Percentiles rank a stretch among this genome's conserved stretches.
Evolutionary conservation across 371 early-diverging fungal species (phyloP).

Genomic region (Capniomyces stellatus): DNA sequence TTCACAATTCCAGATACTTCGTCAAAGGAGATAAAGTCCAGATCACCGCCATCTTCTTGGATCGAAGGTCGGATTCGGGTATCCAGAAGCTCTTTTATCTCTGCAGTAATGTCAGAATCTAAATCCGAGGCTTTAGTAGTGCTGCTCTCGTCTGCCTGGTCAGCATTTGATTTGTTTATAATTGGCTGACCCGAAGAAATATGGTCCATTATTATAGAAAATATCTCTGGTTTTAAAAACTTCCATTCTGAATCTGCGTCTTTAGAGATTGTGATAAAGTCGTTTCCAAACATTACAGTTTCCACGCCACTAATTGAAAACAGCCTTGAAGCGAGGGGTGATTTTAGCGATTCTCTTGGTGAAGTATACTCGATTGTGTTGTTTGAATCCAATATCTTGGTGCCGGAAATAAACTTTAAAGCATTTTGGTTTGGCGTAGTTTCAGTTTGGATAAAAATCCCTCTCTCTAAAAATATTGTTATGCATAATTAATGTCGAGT

Average conservation of each 20-base stretch:
- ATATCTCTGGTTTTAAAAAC: slow-evolving; percentile 87
- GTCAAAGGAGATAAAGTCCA: slow-evolving; percentile 78
- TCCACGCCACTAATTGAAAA: slow-evolving; percentile 79
- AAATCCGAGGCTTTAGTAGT: slow-evolving; percentile 30
- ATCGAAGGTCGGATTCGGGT: slow-evolving; percentile 90
- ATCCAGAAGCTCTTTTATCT: slow-evolving; percentile 94
- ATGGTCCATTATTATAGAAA: slow-evolving; percentile 87
- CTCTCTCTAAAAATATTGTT: slow-evolving; percentile 9
- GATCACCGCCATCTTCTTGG: slow-evolving; percentile 95
- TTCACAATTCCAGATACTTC: slow-evolving; percentile 65
- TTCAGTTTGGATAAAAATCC: slow-evolving; percentile 92
- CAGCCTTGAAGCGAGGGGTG: slow-evolving; percentile 74
- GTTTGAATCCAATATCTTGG: slow-evolving; percentile 40
- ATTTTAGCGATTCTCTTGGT: slow-evolving; percentile 52
- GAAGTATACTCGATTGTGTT: slow-evolving; percentile 58
- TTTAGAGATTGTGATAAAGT: slow-evolving; percentile 86
- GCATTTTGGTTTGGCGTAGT: slow-evolving; percentile 85
- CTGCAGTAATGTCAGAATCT: slow-evolving; percentile 76
- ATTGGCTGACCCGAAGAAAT: slow-evolving; percentile 71
- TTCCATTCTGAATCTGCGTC: slow-evolving; percentile 71
- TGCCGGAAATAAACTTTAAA: slow-evolving; percentile 83
- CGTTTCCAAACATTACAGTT: slow-evolving; percentile 75
- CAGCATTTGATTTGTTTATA: slow-evolving; percentile 13
- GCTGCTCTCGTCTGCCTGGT: slow-evolving; percentile 29
- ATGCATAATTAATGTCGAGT: too few species aligned